phyloP scores from a whole-genome alignment of 2,329 filamentous ascomycete species.

The Colletotrichum tamarilloi region DNA sequence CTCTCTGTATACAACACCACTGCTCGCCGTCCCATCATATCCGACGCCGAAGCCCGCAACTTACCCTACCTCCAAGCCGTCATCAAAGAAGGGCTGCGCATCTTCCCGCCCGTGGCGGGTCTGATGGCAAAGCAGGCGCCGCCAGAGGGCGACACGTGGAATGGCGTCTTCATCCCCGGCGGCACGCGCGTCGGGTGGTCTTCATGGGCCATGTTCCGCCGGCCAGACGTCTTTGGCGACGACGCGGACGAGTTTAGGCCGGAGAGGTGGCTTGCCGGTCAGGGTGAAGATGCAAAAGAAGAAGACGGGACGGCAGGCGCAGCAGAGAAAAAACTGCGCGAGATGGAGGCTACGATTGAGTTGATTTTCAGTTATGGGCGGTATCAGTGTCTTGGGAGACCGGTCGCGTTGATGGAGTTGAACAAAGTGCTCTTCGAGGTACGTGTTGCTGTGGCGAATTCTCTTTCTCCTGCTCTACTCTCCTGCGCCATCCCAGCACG shows the following conservation, averaged over 20 bases:
- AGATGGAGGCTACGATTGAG: conserved; percentile 50
- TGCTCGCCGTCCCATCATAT: conserved; percentile 37
- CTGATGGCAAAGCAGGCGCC: conserved; percentile 45
- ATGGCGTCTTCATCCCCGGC: conserved; percentile 42
- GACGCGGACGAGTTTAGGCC: conserved; percentile 49
- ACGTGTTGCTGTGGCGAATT: neutral
- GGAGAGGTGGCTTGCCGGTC: conserved; percentile 47
- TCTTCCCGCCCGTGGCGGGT: conserved; percentile 49
- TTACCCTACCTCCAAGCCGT: conserved; percentile 59
- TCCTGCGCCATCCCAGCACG: too few relatives aligned
- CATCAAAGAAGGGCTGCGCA: conserved; percentile 59
- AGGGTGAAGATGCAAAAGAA: too few relatives aligned
- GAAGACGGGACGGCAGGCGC: too few relatives aligned
- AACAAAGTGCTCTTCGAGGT: conserved; percentile 56
- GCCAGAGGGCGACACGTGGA: conserved; percentile 12
- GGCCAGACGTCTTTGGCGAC: conserved; percentile 47
- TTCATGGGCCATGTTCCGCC: conserved; percentile 47
- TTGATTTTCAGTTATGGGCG: conserved; percentile 51
- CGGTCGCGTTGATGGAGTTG: conserved; percentile 51
- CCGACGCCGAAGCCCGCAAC: conserved; percentile 46
- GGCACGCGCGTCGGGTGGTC: conserved; percentile 46
- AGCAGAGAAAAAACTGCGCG: conserved; percentile 41
- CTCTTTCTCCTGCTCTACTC: neutral
- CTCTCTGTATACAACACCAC: conserved; percentile 41
- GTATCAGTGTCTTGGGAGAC: conserved; percentile 51